phyloP scores from a whole-genome alignment of 768 basidiomycete species.

The Mycena rebaudengoi region DNA sequence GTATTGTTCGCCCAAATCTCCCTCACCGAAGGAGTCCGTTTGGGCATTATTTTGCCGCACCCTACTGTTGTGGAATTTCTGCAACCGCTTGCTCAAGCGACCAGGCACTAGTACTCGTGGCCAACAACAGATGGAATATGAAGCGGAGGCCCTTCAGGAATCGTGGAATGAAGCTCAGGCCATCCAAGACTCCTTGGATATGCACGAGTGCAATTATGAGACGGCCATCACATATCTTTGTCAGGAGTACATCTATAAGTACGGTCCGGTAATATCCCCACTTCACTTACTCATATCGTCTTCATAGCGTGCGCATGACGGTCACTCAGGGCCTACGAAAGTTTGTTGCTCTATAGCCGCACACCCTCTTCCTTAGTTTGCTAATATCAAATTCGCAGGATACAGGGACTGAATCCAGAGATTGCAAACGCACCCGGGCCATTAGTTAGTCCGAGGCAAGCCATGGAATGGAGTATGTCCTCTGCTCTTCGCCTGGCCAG shows the following conservation, averaged over 20 bases:
- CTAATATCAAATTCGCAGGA: conserved; percentile 37
- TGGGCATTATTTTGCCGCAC: conserved; percentile 86
- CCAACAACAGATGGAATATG: conserved; percentile 54
- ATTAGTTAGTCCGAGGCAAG: conserved; percentile 74
- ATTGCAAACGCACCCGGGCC: conserved; percentile 47
- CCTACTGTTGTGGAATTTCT: conserved; percentile 84
- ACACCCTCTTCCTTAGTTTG: conserved; percentile 24
- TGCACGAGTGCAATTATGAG: conserved; percentile 77
- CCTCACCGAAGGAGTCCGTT: conserved; percentile 77
- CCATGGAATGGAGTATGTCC: conserved; percentile 79
- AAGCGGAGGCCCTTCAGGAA: conserved; percentile 65
- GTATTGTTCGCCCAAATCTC: conserved; percentile 49
- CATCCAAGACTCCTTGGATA: conserved; percentile 72
- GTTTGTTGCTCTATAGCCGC: conserved; percentile 47
- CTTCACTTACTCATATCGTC: conserved; percentile 22
- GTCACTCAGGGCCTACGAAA: conserved; percentile 70
- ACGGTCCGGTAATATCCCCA: conserved; percentile 41
- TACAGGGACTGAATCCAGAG: conserved; percentile 60
- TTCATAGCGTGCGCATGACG: conserved; percentile 66
- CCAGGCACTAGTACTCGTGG: neutral
- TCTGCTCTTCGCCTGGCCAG: neutral
- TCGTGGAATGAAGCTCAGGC: conserved; percentile 73
- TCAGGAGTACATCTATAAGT: conserved; percentile 82
- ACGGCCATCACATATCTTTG: conserved; percentile 71
- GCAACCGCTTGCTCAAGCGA: conserved; percentile 58